Evolutionary conservation across 2,329 filamentous ascomycete genomes (phyloP), one percentile per base, ranked within the genome.

Genomic region (Chaetomiaceae sp.): DNA sequence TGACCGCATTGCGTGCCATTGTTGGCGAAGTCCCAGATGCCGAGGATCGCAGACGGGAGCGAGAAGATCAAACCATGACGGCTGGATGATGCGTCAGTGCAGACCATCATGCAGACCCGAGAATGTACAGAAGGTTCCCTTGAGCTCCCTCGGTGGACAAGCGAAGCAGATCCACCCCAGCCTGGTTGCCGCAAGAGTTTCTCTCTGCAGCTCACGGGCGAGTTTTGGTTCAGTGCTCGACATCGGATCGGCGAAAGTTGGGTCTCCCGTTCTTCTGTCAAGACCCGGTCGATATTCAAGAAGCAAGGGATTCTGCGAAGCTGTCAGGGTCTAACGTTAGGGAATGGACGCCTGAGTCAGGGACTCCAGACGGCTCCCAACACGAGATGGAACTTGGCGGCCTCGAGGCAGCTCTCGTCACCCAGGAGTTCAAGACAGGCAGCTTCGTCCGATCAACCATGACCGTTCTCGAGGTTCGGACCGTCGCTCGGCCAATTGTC

Each of bases 11-110:
- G n/a, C n/a, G n/a, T n/a, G n/a, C 29, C 27, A 46, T 27, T 25
- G 37, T 20, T 20, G 22, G 36, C 40, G 39, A 19, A 44, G 55
- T 36, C 39, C 45, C 31, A 23, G 37, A 40, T 33, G 45, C 46
- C 34, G 44, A 53, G 53, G 54, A 37, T 36, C 53, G 54, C 55
- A 54, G 56, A 53, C 57, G 53, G 59, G 53, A 59, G 45, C 42
- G 53, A 47, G 34, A n/a, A 55, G 55, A 59, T 59, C 57, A 61
- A 53, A 59, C 59, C 8, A 43, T 44, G 34, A 43, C 27, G 45
- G 23, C 20, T 23, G 36, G 38, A 48, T 31, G 27, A 4, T 31
- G 27, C 27, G 14, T 31, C 47, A 52, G 20, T 22, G 37, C 37
- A 25, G 38, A 22, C 29, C 25, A 25, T 42, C 22, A 36, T 39